Base-by-base conservation (phyloP, 2,329 filamentous ascomycete genomes). In the Pyrenophora tritici-repentis region DNA sequence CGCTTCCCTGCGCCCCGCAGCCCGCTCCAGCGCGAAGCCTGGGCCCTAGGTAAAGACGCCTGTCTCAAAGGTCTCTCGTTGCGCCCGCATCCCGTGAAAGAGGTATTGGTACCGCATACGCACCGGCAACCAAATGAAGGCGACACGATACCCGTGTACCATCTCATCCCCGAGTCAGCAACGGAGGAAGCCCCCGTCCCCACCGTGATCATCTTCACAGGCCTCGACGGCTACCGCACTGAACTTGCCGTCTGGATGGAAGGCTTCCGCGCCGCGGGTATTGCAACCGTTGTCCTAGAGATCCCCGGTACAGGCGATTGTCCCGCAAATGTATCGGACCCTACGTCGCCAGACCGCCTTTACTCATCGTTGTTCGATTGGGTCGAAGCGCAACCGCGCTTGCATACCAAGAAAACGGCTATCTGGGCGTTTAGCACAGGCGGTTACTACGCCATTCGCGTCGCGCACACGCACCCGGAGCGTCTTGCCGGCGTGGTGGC, bases 21-120 rank as follows among this genome's bases (percentile, higher is more conserved):
- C 17, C 69, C 70, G 6, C 72, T 75, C 42, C 78, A 91, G 71
- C 81, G 83, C 58, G 68, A 79, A 22, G 87, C 86, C 1, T 91
- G 87, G 83, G 75, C 80, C 58, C 74, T 79, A 47, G 86, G 89
- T 61, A 90, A 90, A 69, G 71, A 79, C 22, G 79, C 81, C 0
- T 88, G 87, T 57, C 68, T 84, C 41, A 84, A 84, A 65, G 87
- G 78, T 1, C 56, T 80, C 4, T 62, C 61, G 1, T 57, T 74
- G 31, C 63, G 67, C 5, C 56, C 70, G 69, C 24, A 88, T n/a
- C 84, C 86, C 0, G 78, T 90, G 2, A 59, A 76, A 6, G 87
- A 91, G 66, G 77, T 88, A 3, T 43, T 73, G 3, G 82, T 91
- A 42, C 82, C 85, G 6, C 84, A 89, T 71, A 74, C 67, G 4